Base-by-base conservation (phyloP, 441 rosid species). In the Erysimum cheiri region DNA sequence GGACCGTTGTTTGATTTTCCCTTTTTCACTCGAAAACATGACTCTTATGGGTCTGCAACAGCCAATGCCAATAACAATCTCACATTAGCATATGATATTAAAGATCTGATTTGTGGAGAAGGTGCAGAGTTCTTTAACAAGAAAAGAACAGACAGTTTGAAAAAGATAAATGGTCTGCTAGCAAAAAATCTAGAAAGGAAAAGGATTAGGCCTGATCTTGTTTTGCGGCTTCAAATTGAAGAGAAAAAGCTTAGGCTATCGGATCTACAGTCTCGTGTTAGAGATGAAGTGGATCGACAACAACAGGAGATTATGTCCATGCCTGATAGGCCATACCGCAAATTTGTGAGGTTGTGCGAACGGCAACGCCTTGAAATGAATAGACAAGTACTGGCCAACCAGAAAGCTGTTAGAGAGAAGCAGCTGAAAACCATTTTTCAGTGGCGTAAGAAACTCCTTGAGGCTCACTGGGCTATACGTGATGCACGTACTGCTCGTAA, bases 1-100 rank as follows among this genome's bases (percentile, higher is more conserved):
- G 99, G 99, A 36, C 99, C 98, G 6, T 80, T 96, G 36, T 96
- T 96, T 87, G 99, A 96, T 88, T 96, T 96, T 78, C 96, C 99
- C 55, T 91, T 90, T 75, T 96, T 96, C 78, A 93, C 99, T 59
- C 93, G 99, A 78, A 96, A 93, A 69, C 92, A 90, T 69, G 98
- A 96, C 71, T 85, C 99, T 4, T 77, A 84, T 77, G 98, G 97
- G 49, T 87, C 98, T 26, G 82, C 89, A 66, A 75, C 85, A 79
- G 76, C 89, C 80, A 96, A 85, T 77, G 82, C 81, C 69, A 90
- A 80, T 78, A 96, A 85, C 83, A 93, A 88, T 81, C 89, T 96
- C 66, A 86, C 85, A 49, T 73, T 96, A 81, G 87, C 97, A 48
- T 96, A 96, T 75, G 91, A 87, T 83, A 89, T 96, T 61, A 96